phyloP scores from a whole-genome alignment of 1,284 basidiomycete genomes.

The Inonotus obliquus region DNA sequence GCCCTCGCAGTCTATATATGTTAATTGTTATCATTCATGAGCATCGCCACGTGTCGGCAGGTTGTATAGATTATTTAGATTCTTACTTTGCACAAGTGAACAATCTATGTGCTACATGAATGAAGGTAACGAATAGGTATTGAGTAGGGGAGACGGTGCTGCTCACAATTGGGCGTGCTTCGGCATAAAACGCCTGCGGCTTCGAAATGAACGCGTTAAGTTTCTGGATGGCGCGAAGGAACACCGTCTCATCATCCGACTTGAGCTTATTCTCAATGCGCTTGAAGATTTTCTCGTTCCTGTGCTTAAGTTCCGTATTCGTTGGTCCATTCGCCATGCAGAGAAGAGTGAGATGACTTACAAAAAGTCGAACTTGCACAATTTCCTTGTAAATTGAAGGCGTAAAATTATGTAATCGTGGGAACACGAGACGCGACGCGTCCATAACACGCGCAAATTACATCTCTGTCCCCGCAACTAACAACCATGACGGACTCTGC shows the following conservation, averaged over 20 bases:
- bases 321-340: background rate
- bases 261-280: background rate
- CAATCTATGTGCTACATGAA: background rate
- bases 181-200: conserved; percentile 14
- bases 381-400: background rate
- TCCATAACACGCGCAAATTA: background rate
- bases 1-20: conserved; percentile 8
- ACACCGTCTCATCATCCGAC: conserved; percentile 5
- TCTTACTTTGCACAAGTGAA: background rate
- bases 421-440: background rate
- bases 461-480: background rate
- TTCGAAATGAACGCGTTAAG: conserved; percentile 2
- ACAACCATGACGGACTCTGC: conserved; percentile 39
- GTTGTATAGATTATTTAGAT: too few relatives aligned
- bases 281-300: conserved; percentile 10
- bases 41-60: background rate
- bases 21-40: background rate
- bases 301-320: background rate
- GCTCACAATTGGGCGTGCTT: conserved; percentile 11
- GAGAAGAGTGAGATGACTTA: background rate
- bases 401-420: background rate
- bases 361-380: background rate
- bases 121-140: background rate
- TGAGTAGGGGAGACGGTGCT: background rate
- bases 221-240: conserved; percentile 5